Evolutionary conservation across 1,284 basidiomycete genomes (phyloP).

Genomic region (Malassezia restricta): DNA sequence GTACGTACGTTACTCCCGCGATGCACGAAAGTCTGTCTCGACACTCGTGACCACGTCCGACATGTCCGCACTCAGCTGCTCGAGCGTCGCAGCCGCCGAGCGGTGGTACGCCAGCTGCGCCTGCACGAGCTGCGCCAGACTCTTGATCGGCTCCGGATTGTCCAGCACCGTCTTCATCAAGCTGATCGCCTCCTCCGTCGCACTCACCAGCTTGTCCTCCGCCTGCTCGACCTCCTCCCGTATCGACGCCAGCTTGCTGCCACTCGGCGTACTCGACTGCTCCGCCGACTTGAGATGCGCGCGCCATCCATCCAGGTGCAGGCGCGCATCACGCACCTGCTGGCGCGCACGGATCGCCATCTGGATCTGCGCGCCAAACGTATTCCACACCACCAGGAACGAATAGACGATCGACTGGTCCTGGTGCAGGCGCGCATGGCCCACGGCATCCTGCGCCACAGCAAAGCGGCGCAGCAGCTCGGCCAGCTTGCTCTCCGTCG

Average conservation of each 20-base stretch:
- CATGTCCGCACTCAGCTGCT: constrained; percentile 67
- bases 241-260: constrained; percentile 30
- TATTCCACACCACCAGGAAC: constrained; percentile 73
- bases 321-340: constrained; percentile 36
- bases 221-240: constrained; percentile 41
- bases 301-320: constrained; percentile 42
- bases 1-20: constrained; percentile 19
- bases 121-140: constrained; percentile 79
- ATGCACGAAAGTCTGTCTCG: constrained; percentile 70
- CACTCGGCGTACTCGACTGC: constrained; percentile 15
- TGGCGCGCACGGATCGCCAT: constrained; percentile 42
- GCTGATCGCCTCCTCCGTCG: constrained; percentile 93
- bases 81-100: constrained; percentile 58
- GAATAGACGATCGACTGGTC: constrained; percentile 62
- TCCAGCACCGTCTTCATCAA: constrained; percentile 96
- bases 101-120: constrained; percentile 76
- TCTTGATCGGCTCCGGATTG: constrained; percentile 90
- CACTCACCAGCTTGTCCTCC: constrained; percentile 62
- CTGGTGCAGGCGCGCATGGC: constrained; percentile 69
- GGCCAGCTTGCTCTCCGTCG: constrained; percentile 47
- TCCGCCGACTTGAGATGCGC: constrained; percentile 37
- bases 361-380: constrained; percentile 41
- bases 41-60: constrained; percentile 77
- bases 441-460: constrained; percentile 72
- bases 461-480: constrained; percentile 69